Percentiles rank a stretch among this genome's conserved stretches.
Conservation (phyloP, 495 filamentous ascomycete genomes). For the Trichoderma asperelloides region DNA sequence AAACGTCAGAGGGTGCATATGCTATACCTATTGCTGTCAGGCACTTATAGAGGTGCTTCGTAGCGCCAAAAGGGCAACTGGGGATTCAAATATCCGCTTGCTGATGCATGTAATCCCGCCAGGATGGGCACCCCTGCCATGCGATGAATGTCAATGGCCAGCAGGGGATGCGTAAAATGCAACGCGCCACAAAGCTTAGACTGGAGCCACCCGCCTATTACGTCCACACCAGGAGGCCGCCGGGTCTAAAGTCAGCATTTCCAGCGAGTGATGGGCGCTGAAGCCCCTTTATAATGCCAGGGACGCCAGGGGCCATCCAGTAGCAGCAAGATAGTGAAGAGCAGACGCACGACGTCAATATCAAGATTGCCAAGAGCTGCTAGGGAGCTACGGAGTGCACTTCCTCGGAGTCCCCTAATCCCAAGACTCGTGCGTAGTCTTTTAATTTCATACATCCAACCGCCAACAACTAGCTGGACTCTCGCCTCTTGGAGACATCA, state of each 20-base stretch:
- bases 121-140: not conserved
- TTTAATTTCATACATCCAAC: not conserved
- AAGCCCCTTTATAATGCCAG: not conserved
- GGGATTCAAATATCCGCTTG: no score
- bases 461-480: not conserved
- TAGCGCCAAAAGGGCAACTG: no score
- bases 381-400: not conserved
- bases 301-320: constrained; percentile 1
- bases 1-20: no score
- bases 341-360: not conserved
- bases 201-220: not conserved
- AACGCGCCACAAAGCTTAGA: constrained; percentile 4
- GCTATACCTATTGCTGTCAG: not conserved
- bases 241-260: not conserved
- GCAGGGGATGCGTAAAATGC: not conserved
- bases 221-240: not conserved
- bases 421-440: not conserved
- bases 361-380: not conserved
- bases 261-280: not conserved
- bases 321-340: not conserved
- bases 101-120: not conserved
- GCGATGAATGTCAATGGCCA: not conserved
- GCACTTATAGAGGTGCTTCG: no score
- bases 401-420: not conserved
- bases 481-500: not conserved